phyloP scores from a whole-genome alignment of 306 rosid species.

The Cicer arietinum region DNA sequence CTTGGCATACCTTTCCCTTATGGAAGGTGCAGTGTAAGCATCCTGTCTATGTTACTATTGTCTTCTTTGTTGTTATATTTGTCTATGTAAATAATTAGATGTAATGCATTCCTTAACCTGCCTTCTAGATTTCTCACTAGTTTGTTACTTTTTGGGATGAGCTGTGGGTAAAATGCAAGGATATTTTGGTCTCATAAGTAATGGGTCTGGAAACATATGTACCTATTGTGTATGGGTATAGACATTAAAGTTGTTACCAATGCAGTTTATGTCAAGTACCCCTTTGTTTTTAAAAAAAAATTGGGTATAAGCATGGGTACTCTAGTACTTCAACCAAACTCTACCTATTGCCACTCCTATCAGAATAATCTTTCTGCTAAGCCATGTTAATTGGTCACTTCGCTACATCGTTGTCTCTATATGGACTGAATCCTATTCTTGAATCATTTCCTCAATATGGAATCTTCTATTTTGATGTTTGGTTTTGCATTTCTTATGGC shows the following conservation, averaged over 20 bases:
- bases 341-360: slow-evolving; percentile 2
- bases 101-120: slow-evolving; percentile 30
- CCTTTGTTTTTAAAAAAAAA: neutral
- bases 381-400: slow-evolving; percentile 11
- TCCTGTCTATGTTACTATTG: slow-evolving; percentile 46
- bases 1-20: slow-evolving; percentile 95
- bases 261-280: neutral
- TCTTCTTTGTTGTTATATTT: slow-evolving; percentile 31
- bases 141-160: slow-evolving; percentile 18
- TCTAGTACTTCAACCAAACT: neutral
- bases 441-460: slow-evolving; percentile 34
- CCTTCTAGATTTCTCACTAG: slow-evolving; percentile 18
- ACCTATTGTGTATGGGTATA: neutral
- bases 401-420: neutral
- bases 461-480: slow-evolving; percentile 40
- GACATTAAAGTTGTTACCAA: neutral
- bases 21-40: slow-evolving; percentile 98
- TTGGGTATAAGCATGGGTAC: neutral
- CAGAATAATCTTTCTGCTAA: slow-evolving; percentile 10
- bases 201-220: slow-evolving; percentile 1
- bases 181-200: slow-evolving; percentile 29
- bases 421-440: slow-evolving; percentile 34
- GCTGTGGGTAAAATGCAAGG: slow-evolving; percentile 24
- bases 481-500: slow-evolving; percentile 31
- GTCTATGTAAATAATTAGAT: slow-evolving; percentile 14